Conservation (phyloP, 2,329 filamentous ascomycete genomes). For the Fusarium decemcellulare region DNA sequence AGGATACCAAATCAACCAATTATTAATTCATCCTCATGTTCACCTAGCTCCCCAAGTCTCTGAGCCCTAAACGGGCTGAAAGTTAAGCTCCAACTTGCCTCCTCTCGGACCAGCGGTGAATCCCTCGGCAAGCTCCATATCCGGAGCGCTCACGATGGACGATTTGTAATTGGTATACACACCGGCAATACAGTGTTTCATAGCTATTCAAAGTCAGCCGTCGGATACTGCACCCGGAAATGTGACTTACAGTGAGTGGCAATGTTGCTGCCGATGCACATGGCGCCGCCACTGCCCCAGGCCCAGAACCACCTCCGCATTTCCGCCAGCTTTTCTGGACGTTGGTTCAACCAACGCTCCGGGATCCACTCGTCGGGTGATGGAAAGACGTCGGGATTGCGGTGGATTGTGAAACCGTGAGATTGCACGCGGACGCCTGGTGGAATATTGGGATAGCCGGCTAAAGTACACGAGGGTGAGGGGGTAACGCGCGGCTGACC, state of each 20-base stretch:
- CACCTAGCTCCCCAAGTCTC: not conserved
- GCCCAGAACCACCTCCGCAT: constrained; percentile 24
- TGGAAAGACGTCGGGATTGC: constrained; percentile 16
- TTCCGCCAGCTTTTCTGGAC: not conserved
- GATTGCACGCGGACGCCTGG: constrained; percentile 6
- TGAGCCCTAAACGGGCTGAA: not conserved
- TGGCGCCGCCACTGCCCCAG: constrained; percentile 13
- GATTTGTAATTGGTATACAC: constrained; percentile 22
- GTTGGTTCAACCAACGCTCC: constrained; percentile 6
- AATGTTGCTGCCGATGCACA: constrained; percentile 21
- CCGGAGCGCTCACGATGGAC: constrained; percentile 3
- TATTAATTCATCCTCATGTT: too few relatives aligned
- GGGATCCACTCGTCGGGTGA: constrained; percentile 1
- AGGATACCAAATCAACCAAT: too few relatives aligned
- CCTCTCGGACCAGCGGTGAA: constrained; percentile 20
- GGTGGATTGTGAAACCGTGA: constrained; percentile 7
- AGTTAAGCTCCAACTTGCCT: constrained; percentile 8
- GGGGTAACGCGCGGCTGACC: constrained; percentile 16
- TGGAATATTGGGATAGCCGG: constrained; percentile 10
- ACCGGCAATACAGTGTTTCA: constrained; percentile 20
- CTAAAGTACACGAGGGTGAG: not conserved
- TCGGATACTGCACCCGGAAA: not conserved
- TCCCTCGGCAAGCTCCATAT: constrained; percentile 16
- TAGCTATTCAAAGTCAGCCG: not conserved
- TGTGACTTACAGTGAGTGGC: constrained; percentile 9